Percentiles rank a stretch among this genome's conserved stretches.
Conservation (phyloP, 345 rosid genomes). For the Acer saccharum region DNA sequence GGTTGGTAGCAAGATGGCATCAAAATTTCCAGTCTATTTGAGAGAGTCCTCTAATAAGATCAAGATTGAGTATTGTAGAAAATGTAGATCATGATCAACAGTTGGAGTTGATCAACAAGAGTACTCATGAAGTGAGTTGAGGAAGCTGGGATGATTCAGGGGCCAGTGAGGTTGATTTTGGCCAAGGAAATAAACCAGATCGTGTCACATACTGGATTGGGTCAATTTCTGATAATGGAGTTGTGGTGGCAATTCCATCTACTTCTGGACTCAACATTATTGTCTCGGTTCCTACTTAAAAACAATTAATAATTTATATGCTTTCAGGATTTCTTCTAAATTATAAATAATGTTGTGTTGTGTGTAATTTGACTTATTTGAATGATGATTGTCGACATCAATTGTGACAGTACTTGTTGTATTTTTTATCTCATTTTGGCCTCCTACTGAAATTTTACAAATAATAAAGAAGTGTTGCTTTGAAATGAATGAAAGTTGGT, state of each 20-base stretch:
- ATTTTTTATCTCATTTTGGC: neutral
- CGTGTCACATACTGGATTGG: slow-evolving; percentile 58
- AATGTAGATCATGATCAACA: slow-evolving; percentile 9
- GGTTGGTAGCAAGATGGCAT: slow-evolving; percentile 19
- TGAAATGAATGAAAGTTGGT: neutral
- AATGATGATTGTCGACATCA: neutral
- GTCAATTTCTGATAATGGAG: slow-evolving; percentile 30
- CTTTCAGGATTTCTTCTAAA: neutral
- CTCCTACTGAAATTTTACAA: neutral
- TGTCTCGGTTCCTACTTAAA: neutral
- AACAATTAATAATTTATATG: neutral
- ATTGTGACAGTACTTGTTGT: neutral
- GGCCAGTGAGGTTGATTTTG: slow-evolving; percentile 34
- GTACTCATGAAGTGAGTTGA: neutral
- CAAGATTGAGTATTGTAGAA: slow-evolving; percentile 39
- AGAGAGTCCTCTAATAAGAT: slow-evolving; percentile 39
- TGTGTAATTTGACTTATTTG: no score
- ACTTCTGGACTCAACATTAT: slow-evolving; percentile 16
- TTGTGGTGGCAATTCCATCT: slow-evolving; percentile 42
- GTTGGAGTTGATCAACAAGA: neutral
- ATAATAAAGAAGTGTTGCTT: neutral
- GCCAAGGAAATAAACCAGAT: slow-evolving; percentile 37
- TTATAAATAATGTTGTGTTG: neutral
- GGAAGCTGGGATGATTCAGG: slow-evolving; percentile 43
- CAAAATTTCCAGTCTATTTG: slow-evolving; percentile 38